These are phyloP conservation scores for Wallacemonas sp. DNA, from an alignment of 208 protist species.

Conservation along the genomic window DNA sequence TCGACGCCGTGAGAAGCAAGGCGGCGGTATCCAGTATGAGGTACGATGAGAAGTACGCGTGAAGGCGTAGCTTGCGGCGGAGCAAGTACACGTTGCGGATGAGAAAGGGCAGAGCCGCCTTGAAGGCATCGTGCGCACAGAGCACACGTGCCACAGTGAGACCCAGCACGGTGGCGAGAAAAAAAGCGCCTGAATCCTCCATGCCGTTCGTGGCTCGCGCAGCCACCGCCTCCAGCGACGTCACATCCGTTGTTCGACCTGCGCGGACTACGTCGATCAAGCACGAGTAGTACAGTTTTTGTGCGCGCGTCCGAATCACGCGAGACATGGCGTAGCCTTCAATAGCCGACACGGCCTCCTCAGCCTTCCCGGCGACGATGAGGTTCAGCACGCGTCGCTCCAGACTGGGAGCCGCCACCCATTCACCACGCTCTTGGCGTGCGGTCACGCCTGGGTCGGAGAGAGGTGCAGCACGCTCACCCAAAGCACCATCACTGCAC, in stretches of 20 bases:
- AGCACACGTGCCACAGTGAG: conserved; percentile 10
- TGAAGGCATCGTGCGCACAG: conserved; percentile 25
- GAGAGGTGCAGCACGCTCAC: background rate
- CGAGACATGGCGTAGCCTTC: conserved; percentile 10
- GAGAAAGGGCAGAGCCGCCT: conserved; percentile 31
- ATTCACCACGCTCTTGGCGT: background rate
- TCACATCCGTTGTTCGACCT: background rate
- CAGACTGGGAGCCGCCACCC: background rate
- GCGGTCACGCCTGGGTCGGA: conserved; percentile 7
- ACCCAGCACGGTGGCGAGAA: background rate
- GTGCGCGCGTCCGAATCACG: background rate
- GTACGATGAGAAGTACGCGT: conserved; percentile 47
- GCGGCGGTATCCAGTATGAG: conserved; percentile 37
- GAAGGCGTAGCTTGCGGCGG: conserved; percentile 25
- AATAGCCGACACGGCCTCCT: conserved; percentile 18
- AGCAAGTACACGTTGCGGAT: conserved; percentile 27
- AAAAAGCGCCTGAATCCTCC: background rate
- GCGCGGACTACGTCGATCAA: conserved; percentile 2
- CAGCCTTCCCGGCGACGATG: conserved; percentile 19
- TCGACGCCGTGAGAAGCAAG: conserved; percentile 25
- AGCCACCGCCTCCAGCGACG: background rate
- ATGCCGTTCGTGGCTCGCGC: background rate
- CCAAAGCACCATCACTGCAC: background rate
- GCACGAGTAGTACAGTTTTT: background rate
- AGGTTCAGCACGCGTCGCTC: background rate